Percentiles rank a stretch among this genome's conserved stretches.
phyloP scores from a whole-genome alignment of 2,329 filamentous ascomycete species.

The Trichoderma citrinoviride region DNA sequence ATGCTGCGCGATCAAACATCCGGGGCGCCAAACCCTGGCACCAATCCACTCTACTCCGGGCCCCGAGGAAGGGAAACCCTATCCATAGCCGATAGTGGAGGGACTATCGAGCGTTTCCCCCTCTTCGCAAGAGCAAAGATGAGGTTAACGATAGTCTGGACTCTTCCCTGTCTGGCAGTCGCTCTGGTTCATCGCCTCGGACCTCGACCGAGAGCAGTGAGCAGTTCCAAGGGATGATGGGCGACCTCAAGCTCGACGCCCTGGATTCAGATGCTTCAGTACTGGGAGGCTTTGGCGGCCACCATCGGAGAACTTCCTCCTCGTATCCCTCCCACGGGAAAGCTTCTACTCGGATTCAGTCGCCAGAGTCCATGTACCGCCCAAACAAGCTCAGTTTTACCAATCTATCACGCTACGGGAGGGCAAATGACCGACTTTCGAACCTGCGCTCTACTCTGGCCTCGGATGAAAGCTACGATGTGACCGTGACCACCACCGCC shows the following conservation, averaged over 20 bases:
- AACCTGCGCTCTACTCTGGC: constrained; percentile 29
- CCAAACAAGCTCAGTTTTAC: constrained; percentile 31
- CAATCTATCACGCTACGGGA: constrained; percentile 33
- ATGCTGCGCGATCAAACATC: constrained; percentile 17
- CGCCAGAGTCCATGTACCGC: constrained; percentile 29
- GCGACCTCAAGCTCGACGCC: constrained; percentile 21
- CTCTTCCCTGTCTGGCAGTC: constrained; percentile 16
- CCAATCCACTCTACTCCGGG: constrained; percentile 2
- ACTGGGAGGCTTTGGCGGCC: not conserved
- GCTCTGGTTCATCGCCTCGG: not conserved
- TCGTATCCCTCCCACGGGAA: constrained; percentile 31
- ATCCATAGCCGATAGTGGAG: constrained; percentile 13
- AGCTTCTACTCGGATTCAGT: constrained; percentile 28
- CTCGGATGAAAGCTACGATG: constrained; percentile 7
- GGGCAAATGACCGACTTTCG: constrained; percentile 32
- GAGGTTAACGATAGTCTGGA: not conserved
- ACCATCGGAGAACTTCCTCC: constrained; percentile 33
- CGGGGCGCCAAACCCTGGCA: constrained; percentile 23
- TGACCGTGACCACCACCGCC: constrained; percentile 23
- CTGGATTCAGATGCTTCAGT: not conserved
- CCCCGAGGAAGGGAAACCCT: not conserved
- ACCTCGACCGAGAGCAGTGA: constrained; percentile 7
- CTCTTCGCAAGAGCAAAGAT: not conserved
- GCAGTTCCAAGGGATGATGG: constrained; percentile 25
- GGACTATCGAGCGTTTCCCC: not conserved